A percentile compares a stretch with the other conserved stretches of the same genome.
Conservation (phyloP, 345 rosid genomes). For the Brassica cretica region DNA sequence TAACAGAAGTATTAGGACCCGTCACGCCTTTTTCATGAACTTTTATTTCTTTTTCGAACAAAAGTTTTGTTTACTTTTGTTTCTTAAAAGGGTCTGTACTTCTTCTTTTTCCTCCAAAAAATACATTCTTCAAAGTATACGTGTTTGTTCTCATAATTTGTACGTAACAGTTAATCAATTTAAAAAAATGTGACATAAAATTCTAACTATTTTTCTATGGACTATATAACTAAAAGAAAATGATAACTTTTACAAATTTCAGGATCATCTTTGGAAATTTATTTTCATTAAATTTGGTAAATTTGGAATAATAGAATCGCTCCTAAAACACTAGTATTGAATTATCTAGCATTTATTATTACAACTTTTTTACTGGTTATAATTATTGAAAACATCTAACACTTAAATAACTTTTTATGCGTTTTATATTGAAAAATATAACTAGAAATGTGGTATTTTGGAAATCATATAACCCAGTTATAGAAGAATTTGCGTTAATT, state of each 20-base stretch:
- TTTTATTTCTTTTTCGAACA: not conserved
- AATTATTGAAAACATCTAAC: too few species aligned
- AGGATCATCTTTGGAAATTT: not conserved
- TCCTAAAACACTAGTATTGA: too few species aligned
- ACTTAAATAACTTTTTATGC: not conserved
- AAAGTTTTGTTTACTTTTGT: not conserved
- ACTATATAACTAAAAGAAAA: not conserved
- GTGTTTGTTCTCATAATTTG: not conserved
- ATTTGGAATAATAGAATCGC: too few species aligned
- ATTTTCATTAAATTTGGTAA: too few species aligned
- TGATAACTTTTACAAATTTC: not conserved
- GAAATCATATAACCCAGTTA: not conserved
- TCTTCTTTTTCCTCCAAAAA: not conserved
- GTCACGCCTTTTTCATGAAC: constrained; percentile 32
- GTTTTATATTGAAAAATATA: not conserved
- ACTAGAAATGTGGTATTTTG: not conserved
- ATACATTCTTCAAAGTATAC: not conserved
- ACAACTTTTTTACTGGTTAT: too few species aligned
- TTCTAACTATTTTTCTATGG: not conserved
- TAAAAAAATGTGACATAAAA: not conserved
- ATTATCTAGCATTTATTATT: too few species aligned
- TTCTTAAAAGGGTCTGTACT: not conserved
- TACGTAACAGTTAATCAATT: not conserved
- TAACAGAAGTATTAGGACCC: not conserved
- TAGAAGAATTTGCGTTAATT: not conserved